Evolutionary conservation across 805 yeast genomes (phyloP), one percentile per base, ranked within the genome.

Genomic region (Lipomyces japonicus): DNA sequence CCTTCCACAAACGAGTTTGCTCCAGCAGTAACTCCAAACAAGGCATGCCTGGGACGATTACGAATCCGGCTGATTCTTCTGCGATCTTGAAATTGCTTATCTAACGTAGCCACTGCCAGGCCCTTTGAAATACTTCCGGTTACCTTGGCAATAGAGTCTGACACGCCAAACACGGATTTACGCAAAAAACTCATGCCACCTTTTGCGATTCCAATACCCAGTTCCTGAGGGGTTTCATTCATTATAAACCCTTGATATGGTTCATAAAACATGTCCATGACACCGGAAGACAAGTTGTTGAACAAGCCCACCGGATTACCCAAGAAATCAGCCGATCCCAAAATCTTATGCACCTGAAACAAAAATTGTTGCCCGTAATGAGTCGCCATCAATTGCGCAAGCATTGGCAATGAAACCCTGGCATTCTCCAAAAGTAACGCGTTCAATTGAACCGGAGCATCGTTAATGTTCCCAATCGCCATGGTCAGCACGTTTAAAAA

Each of bases 301-400:
- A 93, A 93, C 54, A 93, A 71, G 1, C 98, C 98, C 25, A 95
- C 97, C 0, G 99, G 99, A 59, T 95, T 93, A 21, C 98, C 99
- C 43, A 93, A 71, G 59, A 93, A 80, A 68, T 95, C 98, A 0
- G 97, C 98, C 18, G 96, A 88, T 0, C 99, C 99, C 30, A 95
- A 71, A 39, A 93, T 82, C 66, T 88, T 89, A 69, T 93, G 95
- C 30, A 93, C 72, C 68, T 93, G 98, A 64, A 86, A 89, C 51
- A 93, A 76, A 68, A 91, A 84, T 25, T 93, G 91, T 65, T 90
- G 97, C 9, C 90, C 84, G 65, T 93, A 93, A 66, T 93, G 97
- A 0, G 91, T 83, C 59, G 76, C 75, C 21, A 91, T 75, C 28
- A 86, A 81, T 51, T 82, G 84, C 28, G 80, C 52, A 56, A 93